Evolutionary conservation across 2,329 filamentous ascomycete genomes (phyloP), one percentile per base, ranked within the genome.

Genomic region (Hirsutella thompsonii): DNA sequence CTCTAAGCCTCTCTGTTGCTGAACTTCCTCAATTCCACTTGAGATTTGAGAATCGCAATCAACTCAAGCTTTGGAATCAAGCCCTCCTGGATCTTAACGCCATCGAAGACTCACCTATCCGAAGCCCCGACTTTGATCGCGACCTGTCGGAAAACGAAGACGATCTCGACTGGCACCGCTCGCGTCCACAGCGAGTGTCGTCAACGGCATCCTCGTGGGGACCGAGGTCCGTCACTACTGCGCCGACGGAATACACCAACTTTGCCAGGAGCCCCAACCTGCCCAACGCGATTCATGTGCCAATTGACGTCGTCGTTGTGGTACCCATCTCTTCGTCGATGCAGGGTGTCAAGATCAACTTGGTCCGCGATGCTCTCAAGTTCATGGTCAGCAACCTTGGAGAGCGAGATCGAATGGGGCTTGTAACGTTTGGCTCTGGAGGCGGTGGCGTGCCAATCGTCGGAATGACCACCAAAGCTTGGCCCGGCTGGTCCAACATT

Each of bases 341-440:
- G 90, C 92, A 96, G 61, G 92, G 92, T n/a, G 76, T 98, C 45
- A 98, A 98, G 66, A 95, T 96, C 56, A 94, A 90, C 46, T 71
- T 98, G 1, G 77, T 98, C 13, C 81, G 88, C 34, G 92, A 98
- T 60, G 83, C 90, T 0, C 71, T 98, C 29, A 86, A 84, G 44
- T 98, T 96, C 59, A 81, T 98, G 60, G 86, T 98, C 2, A 75
- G 82, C 50, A 90, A 79, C 37, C 76, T 98, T 1, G 92, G 92
- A 26, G 88, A 95, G 51, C 77, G 88, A 41, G 92, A 98, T 59
- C 83, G 92, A 36, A 94, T 98, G 90, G 92, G 92, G 5, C 65
- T 98, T 35, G 92, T 98, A 19, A 95, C 92, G 0, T 98, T 98
- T 59, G 92, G 92, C 3, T 95, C 90, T 0, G 93, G 88, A 43